A percentile compares a stretch with the other conserved stretches of the same genome.
Evolutionary conservation across 441 rosid genomes (phyloP).

Genomic region (Syzygium malaccense): DNA sequence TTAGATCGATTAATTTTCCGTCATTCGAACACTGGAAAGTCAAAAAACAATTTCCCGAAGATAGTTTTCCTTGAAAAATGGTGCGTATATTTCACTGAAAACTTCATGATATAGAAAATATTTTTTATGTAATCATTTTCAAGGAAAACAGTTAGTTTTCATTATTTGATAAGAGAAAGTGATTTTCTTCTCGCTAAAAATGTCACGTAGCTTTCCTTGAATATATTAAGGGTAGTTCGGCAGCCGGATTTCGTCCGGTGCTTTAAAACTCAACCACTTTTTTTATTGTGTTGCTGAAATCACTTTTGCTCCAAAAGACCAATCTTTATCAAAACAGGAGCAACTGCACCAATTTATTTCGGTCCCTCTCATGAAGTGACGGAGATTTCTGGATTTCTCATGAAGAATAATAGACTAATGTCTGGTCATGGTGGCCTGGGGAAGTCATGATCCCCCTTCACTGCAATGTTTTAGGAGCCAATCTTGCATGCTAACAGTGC

Average conservation of each 20-base stretch:
- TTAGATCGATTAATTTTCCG: too few species aligned
- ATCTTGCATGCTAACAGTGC: background rate
- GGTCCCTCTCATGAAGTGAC: background rate
- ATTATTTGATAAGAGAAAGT: fast-evolving
- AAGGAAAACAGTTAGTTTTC: background rate
- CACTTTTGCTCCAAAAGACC: background rate
- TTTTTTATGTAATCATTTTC: background rate
- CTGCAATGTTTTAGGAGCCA: background rate
- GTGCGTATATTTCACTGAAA: background rate
- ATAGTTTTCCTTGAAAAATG: too few species aligned
- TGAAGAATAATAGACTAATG: background rate
- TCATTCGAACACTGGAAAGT: too few species aligned
- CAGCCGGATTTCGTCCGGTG: background rate
- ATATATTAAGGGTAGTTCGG: background rate
- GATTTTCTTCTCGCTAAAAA: background rate
- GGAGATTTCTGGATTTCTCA: background rate
- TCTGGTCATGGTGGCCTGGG: background rate
- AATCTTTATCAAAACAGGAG: background rate
- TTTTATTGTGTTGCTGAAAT: background rate
- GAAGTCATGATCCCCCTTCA: background rate
- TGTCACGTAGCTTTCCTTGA: background rate
- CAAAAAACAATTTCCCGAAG: too few species aligned
- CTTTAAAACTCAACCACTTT: background rate
- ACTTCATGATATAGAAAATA: background rate
- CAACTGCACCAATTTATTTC: background rate